These are phyloP conservation scores for Cryptococcus sp. DNA, from an alignment of 1,284 basidiomycete species.

Conservation along the genomic window DNA sequence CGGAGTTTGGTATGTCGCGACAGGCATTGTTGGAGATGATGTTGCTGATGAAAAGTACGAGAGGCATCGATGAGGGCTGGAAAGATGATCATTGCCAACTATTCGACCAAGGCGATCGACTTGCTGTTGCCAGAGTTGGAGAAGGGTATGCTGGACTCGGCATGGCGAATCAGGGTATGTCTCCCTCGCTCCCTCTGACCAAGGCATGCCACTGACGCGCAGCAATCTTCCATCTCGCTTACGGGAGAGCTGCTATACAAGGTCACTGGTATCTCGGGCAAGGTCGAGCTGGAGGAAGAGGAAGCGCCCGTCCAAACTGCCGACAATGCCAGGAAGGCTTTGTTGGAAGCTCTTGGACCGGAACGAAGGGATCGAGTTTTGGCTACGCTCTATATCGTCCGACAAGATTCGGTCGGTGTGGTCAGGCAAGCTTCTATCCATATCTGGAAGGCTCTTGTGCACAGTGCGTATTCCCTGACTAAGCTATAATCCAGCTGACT, in stretches of 20 bases:
- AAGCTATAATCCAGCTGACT: not conserved
- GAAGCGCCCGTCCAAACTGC: constrained; percentile 59
- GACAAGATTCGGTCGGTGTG: constrained; percentile 85
- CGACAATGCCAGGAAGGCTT: constrained; percentile 75
- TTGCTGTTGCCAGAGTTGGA: constrained; percentile 92
- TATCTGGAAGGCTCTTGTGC: constrained; percentile 97
- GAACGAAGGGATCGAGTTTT: constrained; percentile 88
- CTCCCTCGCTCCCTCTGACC: not conserved
- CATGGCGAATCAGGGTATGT: constrained; percentile 87
- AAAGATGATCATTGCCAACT: constrained; percentile 96
- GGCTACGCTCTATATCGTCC: constrained; percentile 83
- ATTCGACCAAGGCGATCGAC: constrained; percentile 87
- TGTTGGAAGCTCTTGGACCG: constrained; percentile 79
- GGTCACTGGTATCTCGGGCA: constrained; percentile 94
- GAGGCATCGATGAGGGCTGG: constrained; percentile 99
- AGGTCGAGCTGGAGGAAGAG: constrained; percentile 79
- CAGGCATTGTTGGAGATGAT: too few species aligned
- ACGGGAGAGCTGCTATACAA: constrained; percentile 96
- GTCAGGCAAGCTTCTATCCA: constrained; percentile 90
- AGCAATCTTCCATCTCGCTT: constrained; percentile 92
- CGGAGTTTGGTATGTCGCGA: constrained; percentile 61
- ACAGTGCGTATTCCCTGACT: constrained; percentile 55
- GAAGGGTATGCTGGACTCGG: constrained; percentile 86
- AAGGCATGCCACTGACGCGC: constrained; percentile 4
- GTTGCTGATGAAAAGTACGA: constrained; percentile 52